phyloP scores from a whole-genome alignment of 371 early-diverging fungal genomes.

The Massospora cicadina region DNA sequence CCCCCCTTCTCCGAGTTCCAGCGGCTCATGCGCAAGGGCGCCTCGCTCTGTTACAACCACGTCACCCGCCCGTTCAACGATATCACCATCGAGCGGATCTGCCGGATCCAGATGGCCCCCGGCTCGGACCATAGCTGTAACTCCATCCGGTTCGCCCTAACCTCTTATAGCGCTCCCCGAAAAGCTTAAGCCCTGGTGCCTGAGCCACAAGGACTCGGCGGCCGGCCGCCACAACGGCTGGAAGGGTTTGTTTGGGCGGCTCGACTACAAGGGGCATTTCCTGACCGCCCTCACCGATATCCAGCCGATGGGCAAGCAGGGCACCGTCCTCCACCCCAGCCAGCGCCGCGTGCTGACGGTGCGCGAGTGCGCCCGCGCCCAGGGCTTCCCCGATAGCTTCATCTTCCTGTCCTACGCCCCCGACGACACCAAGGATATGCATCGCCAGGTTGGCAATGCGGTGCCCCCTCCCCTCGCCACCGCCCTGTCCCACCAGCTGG shows the following conservation, averaged over 20 bases:
- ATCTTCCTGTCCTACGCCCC: slow-evolving; percentile 18
- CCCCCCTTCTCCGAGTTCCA: slow-evolving; percentile 29
- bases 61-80: slow-evolving; percentile 22
- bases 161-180: slow-evolving; percentile 18
- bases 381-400: slow-evolving; percentile 43
- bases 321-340: slow-evolving; percentile 34
- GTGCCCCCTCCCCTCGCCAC: slow-evolving; percentile 34
- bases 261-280: slow-evolving; percentile 28
- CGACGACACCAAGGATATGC: slow-evolving; percentile 21
- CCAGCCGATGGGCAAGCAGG: slow-evolving; percentile 32
- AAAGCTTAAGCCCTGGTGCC: slow-evolving; percentile 29
- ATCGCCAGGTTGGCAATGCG: slow-evolving; percentile 40
- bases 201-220: slow-evolving; percentile 23
- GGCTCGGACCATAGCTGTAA: slow-evolving; percentile 25
- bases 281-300: slow-evolving; percentile 30
- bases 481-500: slow-evolving; percentile 23
- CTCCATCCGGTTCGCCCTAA: background rate
- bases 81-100: slow-evolving; percentile 26
- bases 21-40: slow-evolving; percentile 18
- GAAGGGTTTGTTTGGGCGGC: slow-evolving; percentile 31
- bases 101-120: slow-evolving; percentile 21
- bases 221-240: slow-evolving; percentile 28
- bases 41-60: slow-evolving; percentile 21
- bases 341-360: slow-evolving; percentile 32
- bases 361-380: slow-evolving; percentile 36